Conservation (phyloP, 257 asterid genomes). For the Solanum verrucosum region DNA sequence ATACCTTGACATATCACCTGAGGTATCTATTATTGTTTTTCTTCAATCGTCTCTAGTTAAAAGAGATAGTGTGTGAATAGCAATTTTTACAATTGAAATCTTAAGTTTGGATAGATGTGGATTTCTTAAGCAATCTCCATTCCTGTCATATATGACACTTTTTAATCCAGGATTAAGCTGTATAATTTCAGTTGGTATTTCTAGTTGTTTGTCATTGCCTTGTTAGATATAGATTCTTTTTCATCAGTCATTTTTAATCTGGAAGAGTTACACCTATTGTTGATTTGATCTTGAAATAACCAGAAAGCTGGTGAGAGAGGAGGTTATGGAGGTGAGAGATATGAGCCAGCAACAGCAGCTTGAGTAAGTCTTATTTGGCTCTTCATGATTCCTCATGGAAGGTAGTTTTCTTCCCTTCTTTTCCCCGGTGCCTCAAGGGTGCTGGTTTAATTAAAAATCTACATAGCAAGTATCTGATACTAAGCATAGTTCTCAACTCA, state of each 20-base stretch:
- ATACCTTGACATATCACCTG: slow-evolving; percentile 68
- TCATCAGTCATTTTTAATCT: not conserved
- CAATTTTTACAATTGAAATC: not conserved
- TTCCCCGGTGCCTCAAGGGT: not conserved
- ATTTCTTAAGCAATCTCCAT: not conserved
- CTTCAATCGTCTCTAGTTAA: not conserved
- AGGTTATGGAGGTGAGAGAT: slow-evolving; percentile 91
- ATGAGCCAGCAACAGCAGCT: slow-evolving; percentile 41
- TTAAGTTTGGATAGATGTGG: not conserved
- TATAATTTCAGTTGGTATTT: not conserved
- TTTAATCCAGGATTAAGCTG: not conserved
- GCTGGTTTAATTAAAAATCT: not conserved
- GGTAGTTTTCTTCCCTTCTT: slow-evolving; percentile 22
- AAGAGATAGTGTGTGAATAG: not conserved
- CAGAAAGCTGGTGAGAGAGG: slow-evolving; percentile 92
- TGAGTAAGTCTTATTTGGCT: slow-evolving; percentile 49
- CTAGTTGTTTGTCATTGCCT: not conserved
- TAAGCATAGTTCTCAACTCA: not conserved
- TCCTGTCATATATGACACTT: not conserved
- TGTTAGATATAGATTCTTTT: not conserved
- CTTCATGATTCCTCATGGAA: slow-evolving; percentile 76
- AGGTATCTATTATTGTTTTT: slow-evolving; percentile 32
- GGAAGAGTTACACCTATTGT: not conserved
- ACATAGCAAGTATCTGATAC: not conserved
- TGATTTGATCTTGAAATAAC: not conserved